Conservation (phyloP, 2,329 filamentous ascomycete genomes). For the Cladosporium sp. region DNA sequence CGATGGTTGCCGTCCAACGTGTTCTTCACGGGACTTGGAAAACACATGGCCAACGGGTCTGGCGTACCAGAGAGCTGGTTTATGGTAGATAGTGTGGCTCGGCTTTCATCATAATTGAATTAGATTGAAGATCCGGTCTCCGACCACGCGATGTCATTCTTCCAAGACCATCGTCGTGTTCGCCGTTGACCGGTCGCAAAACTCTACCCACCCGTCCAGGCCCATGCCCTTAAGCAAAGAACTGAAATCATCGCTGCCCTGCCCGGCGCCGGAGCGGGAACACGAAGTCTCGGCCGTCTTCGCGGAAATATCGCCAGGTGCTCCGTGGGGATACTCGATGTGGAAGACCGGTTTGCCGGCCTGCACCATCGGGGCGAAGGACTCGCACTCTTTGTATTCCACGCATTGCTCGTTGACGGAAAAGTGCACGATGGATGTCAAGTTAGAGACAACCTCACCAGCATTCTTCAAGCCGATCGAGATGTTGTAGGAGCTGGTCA, state of each 20-base stretch:
- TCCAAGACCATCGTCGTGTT: constrained; percentile 13
- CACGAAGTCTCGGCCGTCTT: constrained; percentile 44
- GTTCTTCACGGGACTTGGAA: background rate
- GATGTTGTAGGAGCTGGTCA: constrained; percentile 57
- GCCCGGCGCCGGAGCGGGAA: constrained; percentile 35
- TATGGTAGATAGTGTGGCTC: background rate
- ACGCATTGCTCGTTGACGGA: constrained; percentile 70
- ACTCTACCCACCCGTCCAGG: constrained; percentile 58
- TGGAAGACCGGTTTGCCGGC: constrained; percentile 69
- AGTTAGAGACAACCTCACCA: constrained; percentile 56
- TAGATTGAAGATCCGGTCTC: background rate
- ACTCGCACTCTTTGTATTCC: constrained; percentile 60
- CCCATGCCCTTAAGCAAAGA: constrained; percentile 67
- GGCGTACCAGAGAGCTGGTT: background rate
- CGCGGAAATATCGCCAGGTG: constrained; percentile 34
- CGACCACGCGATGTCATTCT: background rate
- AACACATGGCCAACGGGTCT: background rate
- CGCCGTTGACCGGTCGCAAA: constrained; percentile 16
- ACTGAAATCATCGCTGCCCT: constrained; percentile 56
- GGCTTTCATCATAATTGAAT: background rate
- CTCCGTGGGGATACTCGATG: constrained; percentile 66
- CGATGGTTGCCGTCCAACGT: background rate
- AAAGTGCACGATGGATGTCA: constrained; percentile 59
- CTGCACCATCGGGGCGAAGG: constrained; percentile 59
- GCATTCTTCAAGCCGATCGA: constrained; percentile 70